phyloP scores from a whole-genome alignment of 306 rosid genomes.

The Cicer yamashitae region DNA sequence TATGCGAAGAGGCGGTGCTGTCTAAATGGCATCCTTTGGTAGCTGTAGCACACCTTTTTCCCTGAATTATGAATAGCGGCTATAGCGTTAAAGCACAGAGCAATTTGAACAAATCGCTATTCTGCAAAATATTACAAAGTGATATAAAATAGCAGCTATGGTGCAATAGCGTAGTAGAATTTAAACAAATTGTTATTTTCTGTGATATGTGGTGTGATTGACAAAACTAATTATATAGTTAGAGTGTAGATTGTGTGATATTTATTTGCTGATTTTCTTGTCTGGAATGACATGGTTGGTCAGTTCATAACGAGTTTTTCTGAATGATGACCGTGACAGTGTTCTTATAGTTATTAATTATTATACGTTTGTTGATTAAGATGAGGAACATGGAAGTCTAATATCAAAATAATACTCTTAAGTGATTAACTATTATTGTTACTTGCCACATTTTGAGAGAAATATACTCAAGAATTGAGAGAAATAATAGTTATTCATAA shows the following conservation, averaged over 20 bases:
- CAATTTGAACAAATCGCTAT: background rate
- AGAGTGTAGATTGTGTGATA: conserved; percentile 57
- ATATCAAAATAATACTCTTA: background rate
- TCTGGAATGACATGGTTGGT: conserved; percentile 26
- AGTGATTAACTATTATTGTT: no score
- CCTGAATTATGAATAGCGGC: conserved; percentile 32
- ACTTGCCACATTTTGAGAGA: no score
- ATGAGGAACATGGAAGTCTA: background rate
- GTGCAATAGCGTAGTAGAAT: background rate
- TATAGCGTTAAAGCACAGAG: background rate
- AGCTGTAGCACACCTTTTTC: conserved; percentile 40
- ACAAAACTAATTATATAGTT: conserved; percentile 7
- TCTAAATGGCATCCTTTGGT: conserved; percentile 33
- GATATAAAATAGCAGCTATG: background rate
- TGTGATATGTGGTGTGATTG: background rate
- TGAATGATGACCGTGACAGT: background rate
- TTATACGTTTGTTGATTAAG: background rate
- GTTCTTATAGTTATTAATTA: background rate
- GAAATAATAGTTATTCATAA: no score
- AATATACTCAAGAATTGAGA: no score
- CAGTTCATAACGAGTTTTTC: background rate
- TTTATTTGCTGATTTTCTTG: conserved; percentile 25
- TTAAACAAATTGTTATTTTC: background rate
- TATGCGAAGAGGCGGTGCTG: conserved; percentile 42
- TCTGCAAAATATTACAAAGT: background rate